Evolutionary conservation across 805 yeast species (phyloP).

Genomic region (Candida hispaniensis): DNA sequence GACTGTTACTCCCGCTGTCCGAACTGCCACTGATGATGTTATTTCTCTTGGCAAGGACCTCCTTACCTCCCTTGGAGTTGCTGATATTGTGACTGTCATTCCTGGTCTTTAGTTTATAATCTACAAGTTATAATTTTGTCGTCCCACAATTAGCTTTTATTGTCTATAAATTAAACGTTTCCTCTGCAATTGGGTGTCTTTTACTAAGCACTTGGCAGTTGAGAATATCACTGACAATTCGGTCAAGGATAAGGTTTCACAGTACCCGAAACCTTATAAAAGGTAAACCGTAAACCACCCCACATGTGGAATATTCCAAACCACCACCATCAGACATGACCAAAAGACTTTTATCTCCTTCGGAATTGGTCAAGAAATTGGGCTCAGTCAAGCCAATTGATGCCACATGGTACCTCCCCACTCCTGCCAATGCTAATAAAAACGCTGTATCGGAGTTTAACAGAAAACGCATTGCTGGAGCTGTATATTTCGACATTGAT

Average conservation of each 20-base stretch:
- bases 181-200: no score
- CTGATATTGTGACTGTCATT: conserved; percentile 12
- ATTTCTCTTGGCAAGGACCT: conserved; percentile 17
- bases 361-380: conserved; percentile 15
- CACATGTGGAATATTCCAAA: no score
- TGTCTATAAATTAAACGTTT: no score
- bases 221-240: no score
- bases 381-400: conserved; percentile 47
- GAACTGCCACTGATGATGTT: conserved; percentile 17
- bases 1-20: conserved; percentile 17
- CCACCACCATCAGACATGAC: no score
- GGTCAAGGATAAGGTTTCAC: no score
- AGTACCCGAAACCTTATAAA: no score
- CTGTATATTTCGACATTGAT: conserved; percentile 75
- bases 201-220: no score
- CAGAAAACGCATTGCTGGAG: conserved; percentile 48
- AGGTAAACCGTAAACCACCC: no score
- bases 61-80: conserved; percentile 20
- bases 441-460: conserved; percentile 39
- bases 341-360: conserved; percentile 10
- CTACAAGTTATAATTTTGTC: no score
- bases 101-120: no score
- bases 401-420: conserved; percentile 90
- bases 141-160: no score
- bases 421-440: conserved; percentile 46